Conservation (phyloP, 306 rosid species). For the Prunus kanzakura region DNA sequence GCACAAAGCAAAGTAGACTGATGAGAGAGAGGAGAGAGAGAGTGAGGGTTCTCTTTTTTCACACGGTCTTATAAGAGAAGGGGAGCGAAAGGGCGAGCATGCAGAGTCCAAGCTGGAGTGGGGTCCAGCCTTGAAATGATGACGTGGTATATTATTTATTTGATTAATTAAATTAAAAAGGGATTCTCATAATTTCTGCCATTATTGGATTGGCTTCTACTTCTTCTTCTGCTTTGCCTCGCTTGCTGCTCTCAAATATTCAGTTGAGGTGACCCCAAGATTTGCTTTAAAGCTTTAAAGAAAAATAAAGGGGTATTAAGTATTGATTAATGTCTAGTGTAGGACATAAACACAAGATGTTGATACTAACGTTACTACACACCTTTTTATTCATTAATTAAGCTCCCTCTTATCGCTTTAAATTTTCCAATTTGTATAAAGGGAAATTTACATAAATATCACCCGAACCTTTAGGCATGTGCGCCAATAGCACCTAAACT, state of each 20-base stretch:
- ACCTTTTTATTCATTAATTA: not conserved
- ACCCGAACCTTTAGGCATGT: no score
- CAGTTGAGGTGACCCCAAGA: constrained; percentile 55
- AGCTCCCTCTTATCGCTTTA: not conserved
- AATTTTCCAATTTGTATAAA: no score
- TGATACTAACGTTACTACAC: not conserved
- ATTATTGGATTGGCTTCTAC: constrained; percentile 22
- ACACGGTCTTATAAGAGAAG: constrained; percentile 55
- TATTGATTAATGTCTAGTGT: not conserved
- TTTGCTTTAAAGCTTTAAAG: constrained; percentile 55
- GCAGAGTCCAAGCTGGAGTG: constrained; percentile 36
- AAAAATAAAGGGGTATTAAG: not conserved
- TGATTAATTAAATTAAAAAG: not conserved
- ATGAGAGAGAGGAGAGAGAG: constrained; percentile 45
- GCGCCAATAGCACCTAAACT: fast-evolving
- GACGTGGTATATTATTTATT: constrained; percentile 28
- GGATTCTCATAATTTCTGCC: constrained; percentile 17
- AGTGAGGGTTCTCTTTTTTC: constrained; percentile 36
- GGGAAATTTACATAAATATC: no score
- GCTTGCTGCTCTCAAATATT: not conserved
- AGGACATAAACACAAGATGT: not conserved
- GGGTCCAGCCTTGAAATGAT: constrained; percentile 35
- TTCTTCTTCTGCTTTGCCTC: constrained; percentile 23
- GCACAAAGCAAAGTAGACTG: constrained; percentile 20
- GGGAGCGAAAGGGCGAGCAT: constrained; percentile 17